Percentiles rank a stretch among this genome's conserved stretches.
Evolutionary conservation across 306 rosid species (phyloP).

Genomic region (Castanea crenata): DNA sequence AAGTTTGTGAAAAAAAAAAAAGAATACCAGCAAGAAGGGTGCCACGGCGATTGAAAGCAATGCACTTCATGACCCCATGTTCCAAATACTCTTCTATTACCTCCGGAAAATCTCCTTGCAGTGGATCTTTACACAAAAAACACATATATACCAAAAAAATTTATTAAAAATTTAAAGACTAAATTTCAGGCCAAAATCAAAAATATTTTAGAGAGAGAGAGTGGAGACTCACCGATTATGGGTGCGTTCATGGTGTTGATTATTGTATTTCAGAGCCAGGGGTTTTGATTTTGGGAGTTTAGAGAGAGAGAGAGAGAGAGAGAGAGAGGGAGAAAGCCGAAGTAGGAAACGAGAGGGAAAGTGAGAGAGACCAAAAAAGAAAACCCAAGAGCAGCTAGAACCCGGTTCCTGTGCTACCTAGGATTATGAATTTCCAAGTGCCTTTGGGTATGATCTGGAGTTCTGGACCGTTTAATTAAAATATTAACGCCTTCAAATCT

Average conservation of each 20-base stretch:
- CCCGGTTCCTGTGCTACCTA: too few relatives aligned
- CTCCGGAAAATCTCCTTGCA: slow-evolving; percentile 96
- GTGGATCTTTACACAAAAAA: slow-evolving; percentile 52
- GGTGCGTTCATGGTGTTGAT: slow-evolving; percentile 49
- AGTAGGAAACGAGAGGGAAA: too few relatives aligned
- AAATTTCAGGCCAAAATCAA: not conserved
- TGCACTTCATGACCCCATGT: slow-evolving; percentile 87
- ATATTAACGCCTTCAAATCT: too few relatives aligned
- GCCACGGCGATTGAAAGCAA: slow-evolving; percentile 92
- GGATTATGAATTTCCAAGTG: too few relatives aligned
- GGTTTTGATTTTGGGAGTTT: too few relatives aligned
- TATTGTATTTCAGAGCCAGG: not conserved
- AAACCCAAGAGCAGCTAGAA: too few relatives aligned
- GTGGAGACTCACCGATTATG: slow-evolving; percentile 52
- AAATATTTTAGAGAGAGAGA: not conserved
- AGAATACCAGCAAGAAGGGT: slow-evolving; percentile 88
- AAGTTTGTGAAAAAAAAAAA: not conserved
- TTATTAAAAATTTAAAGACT: not conserved
- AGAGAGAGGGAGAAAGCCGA: too few relatives aligned
- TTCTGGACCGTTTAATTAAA: too few relatives aligned
- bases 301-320: too few relatives aligned
- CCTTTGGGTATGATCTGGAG: too few relatives aligned
- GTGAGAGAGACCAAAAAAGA: too few relatives aligned
- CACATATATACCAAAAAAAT: not conserved
- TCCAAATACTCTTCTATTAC: slow-evolving; percentile 96